phyloP scores from a whole-genome alignment of 106 monocot species.

The Chionographis japonica region DNA sequence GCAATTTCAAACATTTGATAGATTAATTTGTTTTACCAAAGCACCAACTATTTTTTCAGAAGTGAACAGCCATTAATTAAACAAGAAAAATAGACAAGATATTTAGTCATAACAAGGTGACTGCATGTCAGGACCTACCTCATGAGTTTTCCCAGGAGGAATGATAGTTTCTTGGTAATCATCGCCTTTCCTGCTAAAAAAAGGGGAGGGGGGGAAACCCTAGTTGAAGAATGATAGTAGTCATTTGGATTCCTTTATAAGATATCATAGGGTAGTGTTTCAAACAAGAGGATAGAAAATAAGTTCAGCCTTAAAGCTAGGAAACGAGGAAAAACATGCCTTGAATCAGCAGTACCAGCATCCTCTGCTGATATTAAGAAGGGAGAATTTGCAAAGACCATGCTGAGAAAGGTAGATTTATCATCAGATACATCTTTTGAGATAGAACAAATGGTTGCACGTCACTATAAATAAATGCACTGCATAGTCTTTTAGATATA shows the following conservation, averaged over 20 bases:
- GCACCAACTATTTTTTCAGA: no score
- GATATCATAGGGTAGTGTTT: no score
- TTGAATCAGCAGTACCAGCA: conserved; percentile 78
- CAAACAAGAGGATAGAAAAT: no score
- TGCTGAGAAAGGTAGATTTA: conserved; percentile 34
- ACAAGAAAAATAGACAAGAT: not conserved
- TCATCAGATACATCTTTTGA: not conserved
- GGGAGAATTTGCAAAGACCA: conserved; percentile 91
- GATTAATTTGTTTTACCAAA: no score
- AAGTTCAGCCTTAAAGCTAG: no score
- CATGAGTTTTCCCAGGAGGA: conserved; percentile 77
- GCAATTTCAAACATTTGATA: no score
- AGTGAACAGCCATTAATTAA: no score
- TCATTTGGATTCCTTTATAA: no score
- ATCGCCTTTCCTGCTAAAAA: conserved; percentile 58
- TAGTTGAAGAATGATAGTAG: not conserved
- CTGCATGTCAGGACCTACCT: conserved; percentile 41
- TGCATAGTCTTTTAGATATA: no score
- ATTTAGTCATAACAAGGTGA: not conserved
- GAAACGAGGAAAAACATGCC: conserved; percentile 28
- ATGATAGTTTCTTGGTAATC: conserved; percentile 80
- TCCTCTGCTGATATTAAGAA: conserved; percentile 98
- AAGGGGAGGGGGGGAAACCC: not conserved
- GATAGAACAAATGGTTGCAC: not conserved
- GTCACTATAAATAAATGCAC: not conserved